A percentile compares a stretch with the other conserved stretches of the same genome.
phyloP scores from a whole-genome alignment of 2,329 filamentous ascomycete species.

The Beauveria sp. region DNA sequence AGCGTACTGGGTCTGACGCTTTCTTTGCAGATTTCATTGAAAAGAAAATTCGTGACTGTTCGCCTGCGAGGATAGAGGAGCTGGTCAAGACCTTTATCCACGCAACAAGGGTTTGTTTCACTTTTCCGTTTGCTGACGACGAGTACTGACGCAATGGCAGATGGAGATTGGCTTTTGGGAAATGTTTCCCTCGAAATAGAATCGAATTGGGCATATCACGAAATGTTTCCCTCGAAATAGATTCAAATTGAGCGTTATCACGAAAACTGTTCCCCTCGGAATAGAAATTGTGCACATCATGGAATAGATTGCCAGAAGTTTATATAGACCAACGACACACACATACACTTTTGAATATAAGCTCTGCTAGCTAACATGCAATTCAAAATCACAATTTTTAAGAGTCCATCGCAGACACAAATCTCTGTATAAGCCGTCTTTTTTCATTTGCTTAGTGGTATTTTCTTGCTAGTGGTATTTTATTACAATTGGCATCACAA shows the following conservation, averaged over 20 bases:
- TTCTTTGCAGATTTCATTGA: conserved; percentile 59
- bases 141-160: conserved; percentile 18
- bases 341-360: background rate
- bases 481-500: too few species aligned
- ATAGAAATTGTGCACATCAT: conserved; percentile 9
- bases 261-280: conserved; percentile 40
- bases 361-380: background rate
- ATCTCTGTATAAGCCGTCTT: background rate
- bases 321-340: background rate
- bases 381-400: background rate
- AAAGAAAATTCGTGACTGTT: conserved; percentile 63
- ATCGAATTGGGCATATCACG: too few species aligned
- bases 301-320: background rate
- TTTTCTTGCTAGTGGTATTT: too few species aligned
- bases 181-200: conserved; percentile 36
- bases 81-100: conserved; percentile 78
- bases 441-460: background rate
- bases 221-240: too few species aligned
- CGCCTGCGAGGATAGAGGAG: conserved; percentile 69
- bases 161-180: conserved; percentile 51
- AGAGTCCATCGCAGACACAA: background rate
- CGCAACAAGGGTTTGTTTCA: conserved; percentile 62
- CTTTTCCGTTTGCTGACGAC: too few species aligned
- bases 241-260: too few species aligned
- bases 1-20: too few species aligned